Conservation (phyloP, 2,329 filamentous ascomycete species). For the Xylaria sp. region DNA sequence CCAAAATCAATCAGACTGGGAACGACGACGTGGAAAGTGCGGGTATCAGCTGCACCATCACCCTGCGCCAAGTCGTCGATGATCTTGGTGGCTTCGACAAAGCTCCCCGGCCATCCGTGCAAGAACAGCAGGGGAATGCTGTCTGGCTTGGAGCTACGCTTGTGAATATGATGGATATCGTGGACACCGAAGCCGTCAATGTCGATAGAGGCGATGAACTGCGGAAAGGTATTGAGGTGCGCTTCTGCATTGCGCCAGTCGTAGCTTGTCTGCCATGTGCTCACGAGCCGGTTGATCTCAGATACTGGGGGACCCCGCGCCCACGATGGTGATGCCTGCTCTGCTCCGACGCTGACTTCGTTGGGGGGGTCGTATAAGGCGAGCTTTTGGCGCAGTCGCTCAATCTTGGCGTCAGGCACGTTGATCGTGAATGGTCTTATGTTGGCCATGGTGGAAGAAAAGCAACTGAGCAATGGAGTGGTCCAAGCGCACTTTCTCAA, state of each 20-base stretch:
- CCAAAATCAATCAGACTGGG: conserved; percentile 15
- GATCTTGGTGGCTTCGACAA: conserved; percentile 9
- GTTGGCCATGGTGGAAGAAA: conserved; percentile 1
- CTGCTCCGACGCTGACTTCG: background rate
- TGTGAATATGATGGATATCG: conserved; percentile 68
- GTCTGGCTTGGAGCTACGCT: conserved; percentile 48
- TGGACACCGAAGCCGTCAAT: conserved; percentile 64
- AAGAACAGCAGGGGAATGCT: conserved; percentile 18
- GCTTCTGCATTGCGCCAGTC: conserved; percentile 67
- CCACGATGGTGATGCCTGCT: too few relatives aligned
- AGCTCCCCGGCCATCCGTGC: conserved; percentile 19
- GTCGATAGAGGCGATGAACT: conserved; percentile 58
- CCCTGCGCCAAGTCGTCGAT: background rate
- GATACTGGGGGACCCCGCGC: conserved; percentile 41
- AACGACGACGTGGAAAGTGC: conserved; percentile 12
- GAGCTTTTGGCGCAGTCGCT: conserved; percentile 14
- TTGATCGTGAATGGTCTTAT: conserved; percentile 7
- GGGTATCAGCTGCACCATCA: background rate
- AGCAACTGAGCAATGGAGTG: background rate
- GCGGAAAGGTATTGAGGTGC: conserved; percentile 63
- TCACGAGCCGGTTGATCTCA: conserved; percentile 44
- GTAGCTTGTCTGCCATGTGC: conserved; percentile 51
- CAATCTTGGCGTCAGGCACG: background rate
- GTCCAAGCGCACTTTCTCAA: background rate
- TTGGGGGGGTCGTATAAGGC: conserved; percentile 2